phyloP scores from a whole-genome alignment of 352 stramenopile species.

The Peronospora destructor region DNA sequence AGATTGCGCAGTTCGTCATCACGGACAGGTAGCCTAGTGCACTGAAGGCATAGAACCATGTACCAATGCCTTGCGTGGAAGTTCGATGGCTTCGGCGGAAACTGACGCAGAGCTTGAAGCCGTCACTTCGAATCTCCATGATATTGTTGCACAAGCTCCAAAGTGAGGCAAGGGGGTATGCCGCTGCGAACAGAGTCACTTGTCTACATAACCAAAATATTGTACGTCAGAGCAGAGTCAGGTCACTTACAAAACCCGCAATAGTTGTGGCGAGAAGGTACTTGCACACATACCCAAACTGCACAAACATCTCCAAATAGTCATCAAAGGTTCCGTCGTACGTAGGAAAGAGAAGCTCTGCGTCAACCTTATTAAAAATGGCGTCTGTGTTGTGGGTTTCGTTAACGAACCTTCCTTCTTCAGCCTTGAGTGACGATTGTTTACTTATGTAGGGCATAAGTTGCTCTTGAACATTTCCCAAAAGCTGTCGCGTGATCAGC shows the following conservation, averaged over 20 bases:
- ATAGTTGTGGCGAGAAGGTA: not conserved
- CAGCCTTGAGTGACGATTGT: conserved; percentile 70
- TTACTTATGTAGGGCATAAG: conserved; percentile 76
- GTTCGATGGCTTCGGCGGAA: conserved; percentile 66
- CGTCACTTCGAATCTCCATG: conserved; percentile 92
- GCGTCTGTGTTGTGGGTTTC: conserved; percentile 43
- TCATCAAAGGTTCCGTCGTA: conserved; percentile 89
- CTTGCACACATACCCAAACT: conserved; percentile 72
- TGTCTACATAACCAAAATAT: conserved; percentile 53
- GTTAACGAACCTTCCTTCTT: conserved; percentile 72
- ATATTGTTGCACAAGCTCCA: conserved; percentile 92
- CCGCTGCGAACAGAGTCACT: conserved; percentile 91
- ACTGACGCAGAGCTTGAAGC: conserved; percentile 90
- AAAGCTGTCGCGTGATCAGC: conserved; percentile 74
- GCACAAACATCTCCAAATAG: conserved; percentile 92
- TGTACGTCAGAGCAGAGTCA: not conserved
- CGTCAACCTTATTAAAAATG: conserved; percentile 63
- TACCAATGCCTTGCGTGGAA: conserved; percentile 81
- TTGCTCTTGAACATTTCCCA: conserved; percentile 74
- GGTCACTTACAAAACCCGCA: not conserved
- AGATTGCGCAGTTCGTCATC: conserved; percentile 92
- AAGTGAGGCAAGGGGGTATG: conserved; percentile 89
- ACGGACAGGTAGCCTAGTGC: conserved; percentile 88
- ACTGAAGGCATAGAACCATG: conserved; percentile 89
- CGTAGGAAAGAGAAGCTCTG: conserved; percentile 69